Evolutionary conservation across 345 rosid species (phyloP).

Genomic region (Kandelia obovata): DNA sequence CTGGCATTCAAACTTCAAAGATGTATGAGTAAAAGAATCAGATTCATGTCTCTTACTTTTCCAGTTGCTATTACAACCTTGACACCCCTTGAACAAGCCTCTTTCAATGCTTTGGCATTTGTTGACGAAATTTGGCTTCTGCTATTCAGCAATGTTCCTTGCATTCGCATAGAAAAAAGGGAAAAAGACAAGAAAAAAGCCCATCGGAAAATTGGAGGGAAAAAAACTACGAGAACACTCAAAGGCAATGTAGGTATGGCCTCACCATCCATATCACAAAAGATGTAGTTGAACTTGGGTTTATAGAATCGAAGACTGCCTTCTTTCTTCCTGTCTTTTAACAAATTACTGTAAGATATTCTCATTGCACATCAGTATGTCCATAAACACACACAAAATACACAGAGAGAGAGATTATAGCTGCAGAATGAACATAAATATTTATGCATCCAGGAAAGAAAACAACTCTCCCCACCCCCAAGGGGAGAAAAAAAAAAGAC

Average conservation of each 20-base stretch:
- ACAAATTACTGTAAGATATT: constrained; percentile 39
- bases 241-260: constrained; percentile 14
- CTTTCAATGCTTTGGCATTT: constrained; percentile 77
- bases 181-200: not conserved
- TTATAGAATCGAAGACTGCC: constrained; percentile 76
- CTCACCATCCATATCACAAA: constrained; percentile 99
- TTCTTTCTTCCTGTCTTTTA: constrained; percentile 88
- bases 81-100: constrained; percentile 78
- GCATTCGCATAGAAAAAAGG: constrained; percentile 15
- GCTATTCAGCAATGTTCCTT: constrained; percentile 86
- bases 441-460: constrained; percentile 3
- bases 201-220: constrained; percentile 14
- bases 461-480: not conserved
- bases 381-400: not conserved
- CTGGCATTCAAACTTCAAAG: constrained; percentile 5
- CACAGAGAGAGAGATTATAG: constrained; percentile 4
- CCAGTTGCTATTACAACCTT: constrained; percentile 95
- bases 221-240: constrained; percentile 7
- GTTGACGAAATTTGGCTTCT: constrained; percentile 58
- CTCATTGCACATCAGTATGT: constrained; percentile 15
- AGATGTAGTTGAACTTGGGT: constrained; percentile 91
- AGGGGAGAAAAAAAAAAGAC: not conserved
- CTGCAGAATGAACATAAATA: constrained; percentile 14
- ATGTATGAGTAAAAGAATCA: constrained; percentile 8
- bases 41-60: constrained; percentile 47